A percentile compares a stretch with the other conserved stretches of the same genome.
Evolutionary conservation across 257 asterid genomes (phyloP).

Genomic region (Cinchona pubescens): DNA sequence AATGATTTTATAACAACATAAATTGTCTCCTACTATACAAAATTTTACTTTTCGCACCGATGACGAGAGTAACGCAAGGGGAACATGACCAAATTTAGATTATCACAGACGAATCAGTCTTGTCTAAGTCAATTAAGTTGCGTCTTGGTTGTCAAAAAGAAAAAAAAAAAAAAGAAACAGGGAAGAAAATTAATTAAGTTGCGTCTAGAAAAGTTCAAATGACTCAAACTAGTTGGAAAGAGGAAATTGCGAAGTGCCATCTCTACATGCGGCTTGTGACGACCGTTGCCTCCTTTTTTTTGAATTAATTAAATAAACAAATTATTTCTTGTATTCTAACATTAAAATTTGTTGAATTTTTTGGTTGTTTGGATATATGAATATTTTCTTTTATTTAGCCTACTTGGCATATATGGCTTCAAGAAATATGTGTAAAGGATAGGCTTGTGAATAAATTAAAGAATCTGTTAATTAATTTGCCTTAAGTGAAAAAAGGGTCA

Average conservation of each 20-base stretch:
- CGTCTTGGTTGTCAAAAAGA: not conserved
- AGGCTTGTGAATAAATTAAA: no score
- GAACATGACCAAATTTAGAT: not conserved
- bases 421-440: no score
- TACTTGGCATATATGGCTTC: not conserved
- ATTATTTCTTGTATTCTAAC: not conserved
- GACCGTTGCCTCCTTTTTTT: not conserved
- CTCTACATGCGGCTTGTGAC: not conserved
- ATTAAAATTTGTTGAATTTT: not conserved
- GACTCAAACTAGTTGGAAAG: not conserved
- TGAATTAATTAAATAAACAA: not conserved
- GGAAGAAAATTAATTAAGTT: no score
- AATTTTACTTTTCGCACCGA: no score
- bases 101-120: not conserved
- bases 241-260: not conserved
- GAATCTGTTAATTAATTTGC: not conserved
- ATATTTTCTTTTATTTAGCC: no score
- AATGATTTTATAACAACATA: no score
- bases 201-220: no score
- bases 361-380: not conserved
- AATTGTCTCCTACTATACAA: no score
- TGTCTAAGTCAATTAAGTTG: not conserved
- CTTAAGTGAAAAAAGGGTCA: not conserved
- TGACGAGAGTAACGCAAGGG: no score
- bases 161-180: no score